Percentiles rank a stretch among this genome's conserved stretches.
Evolutionary conservation across 495 filamentous ascomycete species (phyloP).

Genomic region (Penicillium robsamsonii): DNA sequence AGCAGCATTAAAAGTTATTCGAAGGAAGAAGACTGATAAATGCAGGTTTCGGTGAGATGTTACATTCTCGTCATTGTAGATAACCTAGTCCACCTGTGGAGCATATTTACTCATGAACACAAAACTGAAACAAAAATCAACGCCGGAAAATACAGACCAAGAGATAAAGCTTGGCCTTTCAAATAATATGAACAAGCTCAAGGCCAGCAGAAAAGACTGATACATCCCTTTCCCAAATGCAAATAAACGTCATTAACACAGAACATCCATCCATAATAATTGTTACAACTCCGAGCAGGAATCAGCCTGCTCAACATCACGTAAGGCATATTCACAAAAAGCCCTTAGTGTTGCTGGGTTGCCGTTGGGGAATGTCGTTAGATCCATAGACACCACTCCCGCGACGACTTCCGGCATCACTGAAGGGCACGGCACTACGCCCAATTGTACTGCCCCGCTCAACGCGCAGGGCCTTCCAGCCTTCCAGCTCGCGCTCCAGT

Average conservation of each 20-base stretch:
- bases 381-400: conserved; percentile 41
- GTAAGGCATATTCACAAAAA: conserved; percentile 40
- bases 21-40: neutral
- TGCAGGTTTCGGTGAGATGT: neutral
- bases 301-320: conserved; percentile 19
- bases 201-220: conserved; percentile 16
- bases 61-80: conserved; percentile 18
- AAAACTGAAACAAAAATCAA: conserved; percentile 2
- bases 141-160: conserved; percentile 15
- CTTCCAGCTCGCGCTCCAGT: conserved; percentile 87
- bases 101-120: conserved; percentile 17
- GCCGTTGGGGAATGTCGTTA: conserved; percentile 42
- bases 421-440: conserved; percentile 34
- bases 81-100: conserved; percentile 9
- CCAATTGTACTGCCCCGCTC: conserved; percentile 52
- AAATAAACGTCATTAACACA: conserved; percentile 21
- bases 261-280: conserved; percentile 10
- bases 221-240: conserved; percentile 21
- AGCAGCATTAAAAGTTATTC: neutral
- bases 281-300: conserved; percentile 19
- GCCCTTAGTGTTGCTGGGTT: conserved; percentile 51
- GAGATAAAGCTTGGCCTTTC: conserved; percentile 13
- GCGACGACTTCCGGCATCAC: conserved; percentile 41
- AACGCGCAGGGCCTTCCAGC: conserved; percentile 71
- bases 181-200: conserved; percentile 22